phyloP scores from a whole-genome alignment of 2,329 filamentous ascomycete genomes.

The Alternaria burnsii region DNA sequence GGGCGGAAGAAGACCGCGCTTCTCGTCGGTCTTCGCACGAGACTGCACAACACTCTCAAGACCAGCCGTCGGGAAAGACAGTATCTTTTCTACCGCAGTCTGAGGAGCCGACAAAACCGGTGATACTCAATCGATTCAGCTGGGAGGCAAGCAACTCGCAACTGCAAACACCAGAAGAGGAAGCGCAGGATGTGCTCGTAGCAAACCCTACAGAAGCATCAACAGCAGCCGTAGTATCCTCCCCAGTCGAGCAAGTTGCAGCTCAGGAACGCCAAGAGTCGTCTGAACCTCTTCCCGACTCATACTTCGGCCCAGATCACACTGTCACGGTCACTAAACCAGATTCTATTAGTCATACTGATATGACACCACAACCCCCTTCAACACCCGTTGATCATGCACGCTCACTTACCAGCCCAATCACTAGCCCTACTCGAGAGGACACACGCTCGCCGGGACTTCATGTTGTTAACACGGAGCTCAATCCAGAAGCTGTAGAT shows the following conservation, averaged over 20 bases:
- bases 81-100: conserved; percentile 19
- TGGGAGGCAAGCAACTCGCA: conserved; percentile 39
- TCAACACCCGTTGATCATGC: conserved; percentile 28
- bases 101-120: conserved; percentile 25
- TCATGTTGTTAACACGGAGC: conserved; percentile 55
- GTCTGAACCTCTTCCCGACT: conserved; percentile 29
- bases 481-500: conserved; percentile 49
- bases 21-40: conserved; percentile 44
- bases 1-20: conserved; percentile 60
- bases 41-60: conserved; percentile 31
- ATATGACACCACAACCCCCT: conserved; percentile 22
- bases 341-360: conserved; percentile 29
- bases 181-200: conserved; percentile 14
- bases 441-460: conserved; percentile 44
- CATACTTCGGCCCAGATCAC: conserved; percentile 42
- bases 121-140: conserved; percentile 41
- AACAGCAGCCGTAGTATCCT: conserved; percentile 14
- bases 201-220: conserved; percentile 20
- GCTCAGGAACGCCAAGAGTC: conserved; percentile 29
- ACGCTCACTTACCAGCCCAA: conserved; percentile 26
- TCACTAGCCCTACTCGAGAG: conserved; percentile 31
- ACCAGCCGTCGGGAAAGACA: conserved; percentile 16
- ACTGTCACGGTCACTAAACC: conserved; percentile 33
- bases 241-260: conserved; percentile 23
- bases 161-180: conserved; percentile 17